Evolutionary conservation across 768 basidiomycete species (phyloP).

Genomic region (Boletellus ananiceps): DNA sequence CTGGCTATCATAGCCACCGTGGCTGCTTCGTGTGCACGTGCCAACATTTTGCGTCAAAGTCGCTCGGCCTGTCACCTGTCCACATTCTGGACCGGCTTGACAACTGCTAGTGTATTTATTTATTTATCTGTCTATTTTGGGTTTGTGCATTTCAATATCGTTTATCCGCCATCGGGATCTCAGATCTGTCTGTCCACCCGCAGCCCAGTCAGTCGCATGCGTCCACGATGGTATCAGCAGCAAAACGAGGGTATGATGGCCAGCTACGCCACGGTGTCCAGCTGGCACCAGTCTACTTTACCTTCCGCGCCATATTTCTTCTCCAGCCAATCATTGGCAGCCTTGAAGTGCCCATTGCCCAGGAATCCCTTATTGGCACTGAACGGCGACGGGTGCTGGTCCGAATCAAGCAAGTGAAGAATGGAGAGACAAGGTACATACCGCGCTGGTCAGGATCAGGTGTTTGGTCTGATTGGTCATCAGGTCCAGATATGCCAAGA

Average conservation of each 20-base stretch:
- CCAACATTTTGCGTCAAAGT: conserved; percentile 9
- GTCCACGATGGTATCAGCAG: conserved; percentile 25
- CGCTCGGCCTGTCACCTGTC: conserved; percentile 3
- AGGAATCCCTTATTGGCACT: conserved; percentile 78
- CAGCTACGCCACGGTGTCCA: conserved; percentile 26
- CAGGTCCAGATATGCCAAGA: conserved; percentile 16
- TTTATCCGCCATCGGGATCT: conserved; percentile 14
- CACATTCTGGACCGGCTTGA: background rate
- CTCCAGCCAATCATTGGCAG: conserved; percentile 85
- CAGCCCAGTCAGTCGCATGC: conserved; percentile 21
- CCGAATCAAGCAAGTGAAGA: conserved; percentile 26
- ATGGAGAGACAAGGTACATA: conserved; percentile 37
- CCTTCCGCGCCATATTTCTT: conserved; percentile 69
- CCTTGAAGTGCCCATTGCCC: conserved; percentile 84
- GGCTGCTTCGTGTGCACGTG: conserved; percentile 17
- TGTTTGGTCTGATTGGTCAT: conserved; percentile 59
- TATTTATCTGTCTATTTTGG: conserved; percentile 10
- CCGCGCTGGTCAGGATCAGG: conserved; percentile 71
- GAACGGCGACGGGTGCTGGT: conserved; percentile 79
- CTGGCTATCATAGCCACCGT: conserved; percentile 27
- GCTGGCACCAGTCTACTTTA: conserved; percentile 69
- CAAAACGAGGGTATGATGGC: conserved; percentile 21
- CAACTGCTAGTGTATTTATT: background rate
- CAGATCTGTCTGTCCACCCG: conserved; percentile 20
- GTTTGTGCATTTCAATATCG: conserved; percentile 27